Evolutionary conservation across 179 eudicot genomes (phyloP).

Genomic region (Beta macrorhiza): DNA sequence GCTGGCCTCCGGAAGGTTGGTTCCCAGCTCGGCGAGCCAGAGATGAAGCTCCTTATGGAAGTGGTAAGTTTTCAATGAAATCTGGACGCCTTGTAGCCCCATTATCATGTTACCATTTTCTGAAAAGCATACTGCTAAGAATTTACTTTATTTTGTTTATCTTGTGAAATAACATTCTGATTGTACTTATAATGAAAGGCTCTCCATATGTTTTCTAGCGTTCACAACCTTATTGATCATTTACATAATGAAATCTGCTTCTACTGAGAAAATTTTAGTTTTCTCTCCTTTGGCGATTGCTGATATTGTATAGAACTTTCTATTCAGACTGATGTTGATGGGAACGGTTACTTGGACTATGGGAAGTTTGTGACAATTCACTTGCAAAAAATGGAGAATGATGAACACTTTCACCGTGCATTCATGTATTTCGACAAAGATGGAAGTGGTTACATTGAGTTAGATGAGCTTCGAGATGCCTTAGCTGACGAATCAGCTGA

Average conservation of each 20-base stretch:
- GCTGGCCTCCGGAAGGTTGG: constrained; percentile 87
- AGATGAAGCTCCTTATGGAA: constrained; percentile 91
- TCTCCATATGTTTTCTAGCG: neutral
- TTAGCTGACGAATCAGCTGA: constrained; percentile 72
- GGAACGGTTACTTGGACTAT: constrained; percentile 81
- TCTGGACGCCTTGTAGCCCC: neutral
- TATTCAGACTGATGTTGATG: constrained; percentile 86
- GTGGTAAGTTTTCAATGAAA: constrained; percentile 52
- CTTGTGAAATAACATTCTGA: neutral
- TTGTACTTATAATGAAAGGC: neutral
- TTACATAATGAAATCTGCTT: neutral
- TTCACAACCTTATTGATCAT: neutral
- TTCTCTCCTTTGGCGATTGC: neutral
- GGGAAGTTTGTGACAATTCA: constrained; percentile 97
- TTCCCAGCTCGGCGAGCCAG: constrained; percentile 87
- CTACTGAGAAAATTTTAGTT: neutral
- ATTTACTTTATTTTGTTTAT: neutral
- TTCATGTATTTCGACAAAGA: constrained; percentile 82
- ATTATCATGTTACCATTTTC: neutral
- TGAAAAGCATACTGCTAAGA: neutral
- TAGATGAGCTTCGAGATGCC: constrained; percentile 82
- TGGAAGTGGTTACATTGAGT: constrained; percentile 82
- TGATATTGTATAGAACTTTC: neutral
- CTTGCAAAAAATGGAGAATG: constrained; percentile 91
- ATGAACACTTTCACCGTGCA: constrained; percentile 84